Base-by-base conservation (phyloP, 306 rosid species). In the Chamaecrista fasciculata region DNA sequence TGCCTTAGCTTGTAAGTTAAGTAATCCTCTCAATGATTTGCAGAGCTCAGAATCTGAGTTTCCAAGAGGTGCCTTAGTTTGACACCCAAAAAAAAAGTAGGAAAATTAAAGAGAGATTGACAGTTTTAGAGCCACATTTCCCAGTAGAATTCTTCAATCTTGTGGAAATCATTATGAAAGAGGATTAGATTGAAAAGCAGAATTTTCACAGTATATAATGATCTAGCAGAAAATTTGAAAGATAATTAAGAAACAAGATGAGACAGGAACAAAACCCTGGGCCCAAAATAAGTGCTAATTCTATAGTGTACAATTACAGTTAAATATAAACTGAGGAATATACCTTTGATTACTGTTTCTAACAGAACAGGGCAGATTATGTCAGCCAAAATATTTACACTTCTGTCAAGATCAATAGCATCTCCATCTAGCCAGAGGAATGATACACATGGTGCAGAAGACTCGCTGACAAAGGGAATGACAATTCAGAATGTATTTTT, bases 261-360 rank as follows among this genome's bases (percentile, higher is more conserved):
- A 57, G 6, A n/a, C n/a, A 14, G 24, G 3, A 29, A 57, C 36
- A 57, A n/a, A 58, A 58, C 33, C 16, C 1, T 15, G 16, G 44
- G 24, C 10, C 64, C n/a, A 28, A 16, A 46, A 28, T 18, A 47
- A 26, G 42, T 10, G 21, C 25, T 26, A 26, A n/a, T 44, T 65
- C 3, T n/a, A 8, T 40, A 25, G 11, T 18, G 46, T 47, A 15
- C 12, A 11, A 19, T 33, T 14, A 29, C 18, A 25, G 34, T 11
- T 28, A 63, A 57, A 12, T 48, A 37, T 14, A 47, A 33, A 42
- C 28, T 21, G 76, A 40, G 16, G 65, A 67, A 71, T 62, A 70
- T 86, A 93, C 99, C 99, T 84, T 94, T 88, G 67, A 94, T 86
- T 28, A 84, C 76, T 43, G 97, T 74, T 62, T 85, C 86, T 15